These are phyloP conservation scores for Pseudotsuga menziesii DNA, from an alignment of 75 land plant species.

Conservation along the genomic window DNA sequence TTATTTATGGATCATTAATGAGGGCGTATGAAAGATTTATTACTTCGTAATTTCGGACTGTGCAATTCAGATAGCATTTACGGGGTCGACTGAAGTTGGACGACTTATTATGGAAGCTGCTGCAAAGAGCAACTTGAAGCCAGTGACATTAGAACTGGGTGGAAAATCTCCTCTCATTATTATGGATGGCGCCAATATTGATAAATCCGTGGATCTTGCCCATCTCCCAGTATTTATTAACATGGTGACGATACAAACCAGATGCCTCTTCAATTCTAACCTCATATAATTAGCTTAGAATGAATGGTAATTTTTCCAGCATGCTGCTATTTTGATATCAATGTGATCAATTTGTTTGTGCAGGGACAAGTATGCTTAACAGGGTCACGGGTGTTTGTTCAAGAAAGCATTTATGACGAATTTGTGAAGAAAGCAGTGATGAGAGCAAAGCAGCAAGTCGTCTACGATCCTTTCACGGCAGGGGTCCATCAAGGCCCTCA, in stretches of 20 bases:
- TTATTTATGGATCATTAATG: too few relatives aligned
- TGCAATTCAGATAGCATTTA: slow-evolving; percentile 21
- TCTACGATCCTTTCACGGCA: slow-evolving; percentile 24
- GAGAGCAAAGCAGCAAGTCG: slow-evolving; percentile 12
- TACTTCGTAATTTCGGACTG: background rate
- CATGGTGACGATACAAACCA: slow-evolving; percentile 4
- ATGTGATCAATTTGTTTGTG: background rate
- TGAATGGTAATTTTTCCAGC: too few relatives aligned
- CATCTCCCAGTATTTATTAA: slow-evolving; percentile 12
- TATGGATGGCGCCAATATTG: slow-evolving; percentile 23
- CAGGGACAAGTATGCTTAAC: slow-evolving; percentile 34
- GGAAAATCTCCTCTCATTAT: slow-evolving; percentile 32
- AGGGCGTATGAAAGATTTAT: background rate
- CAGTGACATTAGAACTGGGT: slow-evolving; percentile 29
- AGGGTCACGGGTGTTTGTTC: slow-evolving; percentile 28
- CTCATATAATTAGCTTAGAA: too few relatives aligned
- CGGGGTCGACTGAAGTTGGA: slow-evolving; percentile 36
- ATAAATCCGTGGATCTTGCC: slow-evolving; percentile 29
- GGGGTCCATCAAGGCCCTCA: slow-evolving; percentile 32
- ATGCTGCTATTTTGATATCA: too few relatives aligned
- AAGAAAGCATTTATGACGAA: slow-evolving; percentile 19
- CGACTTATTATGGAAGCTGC: slow-evolving; percentile 25
- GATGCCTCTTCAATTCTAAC: too few relatives aligned
- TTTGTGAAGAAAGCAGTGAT: slow-evolving; percentile 18
- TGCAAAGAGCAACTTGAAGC: slow-evolving; percentile 31